Evolutionary conservation across 169 alveolate genomes (phyloP).

Genomic region (Plasmodium billcollinsi): DNA sequence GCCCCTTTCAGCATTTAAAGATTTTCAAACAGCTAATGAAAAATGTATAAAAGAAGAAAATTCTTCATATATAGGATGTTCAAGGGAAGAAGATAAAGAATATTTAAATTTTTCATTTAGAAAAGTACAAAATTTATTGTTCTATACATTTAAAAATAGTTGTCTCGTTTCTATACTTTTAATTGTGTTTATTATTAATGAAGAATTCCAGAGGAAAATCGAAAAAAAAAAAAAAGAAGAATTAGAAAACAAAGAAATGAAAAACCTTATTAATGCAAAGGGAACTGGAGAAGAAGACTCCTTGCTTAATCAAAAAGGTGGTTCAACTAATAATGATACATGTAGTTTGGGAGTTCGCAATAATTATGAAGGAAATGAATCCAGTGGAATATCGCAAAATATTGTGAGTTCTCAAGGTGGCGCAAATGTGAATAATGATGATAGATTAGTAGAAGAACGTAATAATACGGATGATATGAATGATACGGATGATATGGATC

Average conservation of each 20-base stretch:
- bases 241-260: neutral
- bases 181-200: conserved; percentile 17
- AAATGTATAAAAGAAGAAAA: conserved; percentile 59
- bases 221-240: neutral
- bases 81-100: conserved; percentile 55
- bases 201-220: conserved; percentile 17
- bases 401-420: neutral
- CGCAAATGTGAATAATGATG: too few relatives aligned
- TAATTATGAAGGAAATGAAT: too few relatives aligned
- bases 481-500: too few relatives aligned
- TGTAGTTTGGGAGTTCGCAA: too few relatives aligned
- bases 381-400: too few relatives aligned
- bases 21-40: conserved; percentile 66
- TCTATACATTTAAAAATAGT: conserved; percentile 36
- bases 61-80: conserved; percentile 53
- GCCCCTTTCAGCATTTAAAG: conserved; percentile 40
- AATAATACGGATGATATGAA: neutral
- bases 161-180: conserved; percentile 48
- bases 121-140: conserved; percentile 36
- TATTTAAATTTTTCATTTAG: conserved; percentile 30
- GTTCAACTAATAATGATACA: neutral
- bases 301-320: neutral
- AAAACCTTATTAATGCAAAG: neutral
- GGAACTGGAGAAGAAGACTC: neutral
- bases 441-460: too few relatives aligned